Evolutionary conservation across 2,329 filamentous ascomycete species (phyloP).

Genomic region (Plectosphaerella sp.): DNA sequence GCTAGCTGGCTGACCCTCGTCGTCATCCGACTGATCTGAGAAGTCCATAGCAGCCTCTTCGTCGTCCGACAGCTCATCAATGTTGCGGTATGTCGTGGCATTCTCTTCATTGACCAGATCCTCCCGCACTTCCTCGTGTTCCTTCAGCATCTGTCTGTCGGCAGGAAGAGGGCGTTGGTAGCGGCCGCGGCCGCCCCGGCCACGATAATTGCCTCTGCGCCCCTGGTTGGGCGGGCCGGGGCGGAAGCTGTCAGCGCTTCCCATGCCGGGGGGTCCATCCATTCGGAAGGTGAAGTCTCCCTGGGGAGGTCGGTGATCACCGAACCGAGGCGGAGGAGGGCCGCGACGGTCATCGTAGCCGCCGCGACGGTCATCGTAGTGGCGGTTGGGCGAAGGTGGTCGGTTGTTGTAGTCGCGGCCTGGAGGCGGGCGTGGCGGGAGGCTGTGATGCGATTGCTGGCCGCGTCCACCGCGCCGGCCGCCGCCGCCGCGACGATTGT

Average conservation of each 20-base stretch:
- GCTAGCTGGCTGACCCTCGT: conserved; percentile 32
- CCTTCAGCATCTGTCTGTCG: conserved; percentile 44
- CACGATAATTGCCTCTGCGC: background rate
- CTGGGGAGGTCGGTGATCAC: conserved; percentile 23
- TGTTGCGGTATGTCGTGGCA: conserved; percentile 45
- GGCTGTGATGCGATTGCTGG: background rate
- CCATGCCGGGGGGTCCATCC: conserved; percentile 45
- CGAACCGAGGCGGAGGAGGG: background rate
- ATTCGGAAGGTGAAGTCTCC: conserved; percentile 54
- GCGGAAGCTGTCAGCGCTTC: conserved; percentile 24
- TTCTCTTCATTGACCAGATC: conserved; percentile 41
- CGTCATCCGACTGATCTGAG: conserved; percentile 42
- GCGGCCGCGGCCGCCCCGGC: conserved; percentile 20
- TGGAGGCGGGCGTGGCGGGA: background rate
- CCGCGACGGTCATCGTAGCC: background rate
- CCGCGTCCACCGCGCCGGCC: background rate
- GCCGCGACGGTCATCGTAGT: background rate
- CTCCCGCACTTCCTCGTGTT: conserved; percentile 31
- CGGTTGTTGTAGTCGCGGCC: background rate
- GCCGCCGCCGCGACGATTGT: background rate
- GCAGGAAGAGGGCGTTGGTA: conserved; percentile 31
- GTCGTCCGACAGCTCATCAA: conserved; percentile 58
- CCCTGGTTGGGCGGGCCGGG: conserved; percentile 12
- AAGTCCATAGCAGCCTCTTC: conserved; percentile 63
- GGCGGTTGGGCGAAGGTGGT: background rate